phyloP scores from a whole-genome alignment of 176 grass and related monocot species.

The Avena insularis region DNA sequence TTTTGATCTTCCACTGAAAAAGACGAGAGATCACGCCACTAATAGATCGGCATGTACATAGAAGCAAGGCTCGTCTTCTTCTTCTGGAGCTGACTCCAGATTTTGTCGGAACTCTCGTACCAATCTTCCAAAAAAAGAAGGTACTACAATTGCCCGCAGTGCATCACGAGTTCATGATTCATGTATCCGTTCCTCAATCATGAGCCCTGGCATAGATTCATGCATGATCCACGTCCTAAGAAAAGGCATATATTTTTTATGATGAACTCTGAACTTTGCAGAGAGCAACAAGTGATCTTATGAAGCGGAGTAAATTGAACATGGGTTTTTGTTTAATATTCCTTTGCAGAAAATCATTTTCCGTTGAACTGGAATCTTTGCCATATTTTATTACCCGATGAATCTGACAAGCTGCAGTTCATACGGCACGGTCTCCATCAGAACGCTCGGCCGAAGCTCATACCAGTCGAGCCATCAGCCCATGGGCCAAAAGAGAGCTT shows the following conservation, averaged over 20 bases:
- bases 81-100: neutral
- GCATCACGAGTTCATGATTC: neutral
- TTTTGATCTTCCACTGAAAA: no score
- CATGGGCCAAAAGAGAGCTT: neutral
- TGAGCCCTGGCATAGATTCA: no score
- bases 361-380: no score
- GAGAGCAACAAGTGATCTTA: no score
- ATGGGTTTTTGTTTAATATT: no score
- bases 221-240: no score
- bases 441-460: neutral
- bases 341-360: no score
- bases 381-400: no score
- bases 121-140: neutral
- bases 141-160: neutral
- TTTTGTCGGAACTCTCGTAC: conserved; percentile 34
- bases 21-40: no score
- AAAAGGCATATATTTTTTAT: no score
- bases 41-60: neutral
- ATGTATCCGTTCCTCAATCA: neutral
- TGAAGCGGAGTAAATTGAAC: no score
- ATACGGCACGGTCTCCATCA: neutral
- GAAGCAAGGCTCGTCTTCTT: conserved; percentile 24
- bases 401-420: neutral
- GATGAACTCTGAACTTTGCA: no score
- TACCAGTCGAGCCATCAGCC: neutral